A percentile compares a stretch with the other conserved stretches of the same genome.
These are phyloP conservation scores for Trichoderma asperellum DNA, from an alignment of 2,329 filamentous ascomycete genomes.

Conservation along the genomic window DNA sequence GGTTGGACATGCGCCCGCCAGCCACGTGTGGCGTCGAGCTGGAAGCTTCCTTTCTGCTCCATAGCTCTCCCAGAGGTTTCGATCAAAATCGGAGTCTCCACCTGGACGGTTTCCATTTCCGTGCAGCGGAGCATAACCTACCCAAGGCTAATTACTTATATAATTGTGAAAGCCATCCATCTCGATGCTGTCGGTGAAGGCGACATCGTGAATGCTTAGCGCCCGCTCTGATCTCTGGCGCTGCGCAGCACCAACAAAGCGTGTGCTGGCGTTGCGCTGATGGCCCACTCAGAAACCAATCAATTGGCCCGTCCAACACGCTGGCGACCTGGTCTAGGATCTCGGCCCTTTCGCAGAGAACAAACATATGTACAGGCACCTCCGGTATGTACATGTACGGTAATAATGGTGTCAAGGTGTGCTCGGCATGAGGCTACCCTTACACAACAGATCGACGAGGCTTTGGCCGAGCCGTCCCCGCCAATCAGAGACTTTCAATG, in stretches of 20 bases:
- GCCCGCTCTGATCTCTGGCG: neutral
- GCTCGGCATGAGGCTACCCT: neutral
- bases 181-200: neutral
- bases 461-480: neutral
- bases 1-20: neutral
- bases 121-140: neutral
- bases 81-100: neutral
- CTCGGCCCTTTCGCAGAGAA: neutral
- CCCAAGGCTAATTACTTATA: neutral
- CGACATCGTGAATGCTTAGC: neutral
- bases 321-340: neutral
- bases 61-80: neutral
- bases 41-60: neutral
- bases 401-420: neutral
- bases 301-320: neutral
- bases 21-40: conserved; percentile 17
- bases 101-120: neutral
- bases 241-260: neutral
- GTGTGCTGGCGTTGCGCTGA: neutral
- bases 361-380: neutral
- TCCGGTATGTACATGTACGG: neutral
- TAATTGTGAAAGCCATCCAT: neutral
- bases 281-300: neutral
- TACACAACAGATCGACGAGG: neutral
- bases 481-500: neutral